Conservation (phyloP, 2,329 filamentous ascomycete genomes). For the Alternaria sp. region DNA sequence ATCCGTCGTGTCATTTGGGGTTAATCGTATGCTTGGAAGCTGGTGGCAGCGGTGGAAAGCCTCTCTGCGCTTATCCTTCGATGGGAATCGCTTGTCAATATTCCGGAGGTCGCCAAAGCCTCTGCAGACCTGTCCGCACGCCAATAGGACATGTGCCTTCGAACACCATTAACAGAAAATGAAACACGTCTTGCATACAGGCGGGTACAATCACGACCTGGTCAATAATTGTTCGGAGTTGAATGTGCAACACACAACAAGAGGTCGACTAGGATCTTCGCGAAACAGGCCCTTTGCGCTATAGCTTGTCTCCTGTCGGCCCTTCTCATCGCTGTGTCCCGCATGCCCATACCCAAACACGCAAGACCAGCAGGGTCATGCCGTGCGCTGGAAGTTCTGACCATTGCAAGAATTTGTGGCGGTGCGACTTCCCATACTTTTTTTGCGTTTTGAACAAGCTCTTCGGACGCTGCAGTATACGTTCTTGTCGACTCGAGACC, state of each 20-base stretch:
- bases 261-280: constrained; percentile 25
- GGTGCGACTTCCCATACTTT: constrained; percentile 26
- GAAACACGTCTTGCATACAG: constrained; percentile 32
- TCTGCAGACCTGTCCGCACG: constrained; percentile 6
- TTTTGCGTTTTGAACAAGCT: constrained; percentile 21
- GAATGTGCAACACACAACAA: constrained; percentile 1
- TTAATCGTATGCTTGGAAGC: background rate
- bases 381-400: constrained; percentile 26
- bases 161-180: constrained; percentile 17
- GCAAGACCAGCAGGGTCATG: constrained; percentile 25
- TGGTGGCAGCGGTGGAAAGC: constrained; percentile 25
- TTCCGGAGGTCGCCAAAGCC: constrained; percentile 11
- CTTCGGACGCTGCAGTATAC: background rate
- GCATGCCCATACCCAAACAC: constrained; percentile 9
- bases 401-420: constrained; percentile 27
- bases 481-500: background rate
- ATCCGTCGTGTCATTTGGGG: background rate
- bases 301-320: constrained; percentile 22
- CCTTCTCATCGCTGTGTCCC: constrained; percentile 15
- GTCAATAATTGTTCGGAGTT: constrained; percentile 20
- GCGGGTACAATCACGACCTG: constrained; percentile 15
- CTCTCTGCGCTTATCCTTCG: constrained; percentile 36
- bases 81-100: constrained; percentile 16
- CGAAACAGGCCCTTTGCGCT: constrained; percentile 25
- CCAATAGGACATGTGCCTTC: constrained; percentile 28